phyloP scores from a whole-genome alignment of 2,329 filamentous ascomycete species.

The Ceratocystis diversiconidia region DNA sequence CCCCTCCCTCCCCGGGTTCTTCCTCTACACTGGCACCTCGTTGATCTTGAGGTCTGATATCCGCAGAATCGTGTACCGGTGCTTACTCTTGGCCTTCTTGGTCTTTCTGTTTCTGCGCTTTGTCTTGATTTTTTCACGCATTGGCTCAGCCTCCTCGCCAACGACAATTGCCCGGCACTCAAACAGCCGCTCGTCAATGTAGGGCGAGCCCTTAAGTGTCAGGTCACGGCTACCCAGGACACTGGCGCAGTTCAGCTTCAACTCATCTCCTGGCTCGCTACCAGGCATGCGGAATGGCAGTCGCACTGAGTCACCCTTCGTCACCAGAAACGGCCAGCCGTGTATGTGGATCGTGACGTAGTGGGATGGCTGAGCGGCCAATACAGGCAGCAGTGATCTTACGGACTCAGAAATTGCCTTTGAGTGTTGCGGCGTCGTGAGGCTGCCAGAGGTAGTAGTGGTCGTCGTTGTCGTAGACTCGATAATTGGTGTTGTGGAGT shows the following conservation, averaged over 20 bases:
- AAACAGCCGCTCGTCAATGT: conserved; percentile 70
- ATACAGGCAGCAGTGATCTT: conserved; percentile 50
- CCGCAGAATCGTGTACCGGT: conserved; percentile 70
- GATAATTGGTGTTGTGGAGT: conserved; percentile 14
- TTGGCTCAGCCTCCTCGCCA: conserved; percentile 67
- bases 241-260: conserved; percentile 76
- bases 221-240: conserved; percentile 77
- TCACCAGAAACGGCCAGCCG: conserved; percentile 65
- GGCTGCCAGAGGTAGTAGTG: conserved; percentile 22
- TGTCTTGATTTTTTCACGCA: conserved; percentile 66
- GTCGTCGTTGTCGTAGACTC: conserved; percentile 23
- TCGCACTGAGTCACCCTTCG: conserved; percentile 57
- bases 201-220: conserved; percentile 70
- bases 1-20: background rate
- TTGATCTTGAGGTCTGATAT: conserved; percentile 68
- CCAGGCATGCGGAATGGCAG: conserved; percentile 68
- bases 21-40: conserved; percentile 17
- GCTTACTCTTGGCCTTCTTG: conserved; percentile 75
- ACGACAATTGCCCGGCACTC: conserved; percentile 75
- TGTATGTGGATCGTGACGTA: conserved; percentile 73
- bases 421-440: conserved; percentile 35
- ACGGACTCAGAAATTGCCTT: conserved; percentile 38
- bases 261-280: conserved; percentile 64
- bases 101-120: conserved; percentile 62
- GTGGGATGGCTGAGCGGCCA: conserved; percentile 58